These are phyloP conservation scores for Asterochloris erici DNA, from an alignment of 139 green algal genomes.

Conservation along the genomic window DNA sequence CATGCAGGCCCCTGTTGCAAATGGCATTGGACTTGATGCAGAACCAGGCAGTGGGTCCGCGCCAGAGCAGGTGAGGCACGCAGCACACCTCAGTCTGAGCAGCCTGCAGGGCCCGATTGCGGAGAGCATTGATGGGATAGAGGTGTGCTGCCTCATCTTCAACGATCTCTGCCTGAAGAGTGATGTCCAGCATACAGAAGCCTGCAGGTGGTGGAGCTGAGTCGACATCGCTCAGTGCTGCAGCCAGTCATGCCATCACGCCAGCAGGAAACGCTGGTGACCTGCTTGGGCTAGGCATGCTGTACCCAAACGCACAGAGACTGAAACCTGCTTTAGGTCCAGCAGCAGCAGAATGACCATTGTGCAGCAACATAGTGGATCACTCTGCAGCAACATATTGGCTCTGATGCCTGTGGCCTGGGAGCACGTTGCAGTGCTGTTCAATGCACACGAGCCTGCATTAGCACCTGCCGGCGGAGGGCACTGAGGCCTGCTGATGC, in stretches of 20 bases:
- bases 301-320: not conserved
- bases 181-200: constrained; percentile 3
- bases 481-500: not conserved
- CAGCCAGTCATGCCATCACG: not conserved
- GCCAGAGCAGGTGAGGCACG: too few relatives aligned
- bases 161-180: not conserved
- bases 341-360: not conserved
- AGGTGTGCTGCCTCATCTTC: not conserved
- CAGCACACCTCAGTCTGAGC: constrained; percentile 12
- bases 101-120: constrained; percentile 4
- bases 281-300: not conserved
- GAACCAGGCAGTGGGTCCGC: too few relatives aligned
- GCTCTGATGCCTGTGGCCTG: too few relatives aligned
- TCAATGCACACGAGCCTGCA: too few relatives aligned
- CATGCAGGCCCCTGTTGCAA: too few relatives aligned
- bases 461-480: too few relatives aligned
- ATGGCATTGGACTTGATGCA: too few relatives aligned
- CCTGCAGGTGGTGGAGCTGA: not conserved
- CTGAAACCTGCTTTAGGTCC: not conserved
- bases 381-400: too few relatives aligned
- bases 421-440: too few relatives aligned
- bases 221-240: not conserved
- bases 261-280: not conserved
- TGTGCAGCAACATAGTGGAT: too few relatives aligned
- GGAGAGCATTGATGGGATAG: constrained; percentile 8